A percentile compares a stretch with the other conserved stretches of the same genome.
Conservation (phyloP, 306 rosid species). For the Cucurbita argyrosperma region DNA sequence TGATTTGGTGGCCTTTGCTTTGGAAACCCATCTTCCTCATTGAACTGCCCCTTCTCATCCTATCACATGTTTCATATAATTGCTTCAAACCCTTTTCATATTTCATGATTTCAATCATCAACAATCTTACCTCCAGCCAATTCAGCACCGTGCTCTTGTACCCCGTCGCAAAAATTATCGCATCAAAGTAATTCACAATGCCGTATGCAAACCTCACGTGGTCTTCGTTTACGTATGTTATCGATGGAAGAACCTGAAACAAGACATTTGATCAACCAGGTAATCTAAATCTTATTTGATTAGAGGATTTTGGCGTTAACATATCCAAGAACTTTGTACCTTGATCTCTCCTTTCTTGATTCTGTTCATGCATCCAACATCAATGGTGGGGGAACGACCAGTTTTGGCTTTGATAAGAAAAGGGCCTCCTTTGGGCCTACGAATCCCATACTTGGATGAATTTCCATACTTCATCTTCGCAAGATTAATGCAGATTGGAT, state of each 20-base stretch:
- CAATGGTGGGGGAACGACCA: slow-evolving; percentile 48
- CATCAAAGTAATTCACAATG: slow-evolving; percentile 16
- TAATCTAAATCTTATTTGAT: too few relatives aligned
- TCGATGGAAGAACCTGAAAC: slow-evolving; percentile 27
- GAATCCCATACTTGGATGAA: slow-evolving; percentile 28
- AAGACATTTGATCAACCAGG: too few relatives aligned
- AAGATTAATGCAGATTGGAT: slow-evolving; percentile 13
- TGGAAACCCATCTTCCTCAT: slow-evolving; percentile 44
- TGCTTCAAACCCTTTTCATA: background rate
- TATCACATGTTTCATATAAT: background rate
- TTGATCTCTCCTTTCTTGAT: slow-evolving; percentile 31
- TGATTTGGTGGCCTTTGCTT: slow-evolving; percentile 30
- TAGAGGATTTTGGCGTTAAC: too few relatives aligned
- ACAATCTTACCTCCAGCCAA: slow-evolving; percentile 44
- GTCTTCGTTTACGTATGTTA: slow-evolving; percentile 14
- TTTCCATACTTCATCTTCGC: slow-evolving; percentile 26
- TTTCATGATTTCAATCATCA: background rate
- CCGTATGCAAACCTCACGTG: slow-evolving; percentile 30
- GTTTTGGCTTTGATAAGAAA: slow-evolving; percentile 20
- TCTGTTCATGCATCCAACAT: slow-evolving; percentile 32
- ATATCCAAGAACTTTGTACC: slow-evolving; percentile 21
- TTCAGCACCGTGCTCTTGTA: slow-evolving; percentile 35
- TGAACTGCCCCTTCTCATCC: slow-evolving; percentile 34
- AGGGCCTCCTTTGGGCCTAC: slow-evolving; percentile 37
- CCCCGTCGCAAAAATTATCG: slow-evolving; percentile 57